Base-by-base conservation (phyloP, 2,329 filamentous ascomycete genomes). In the Calycina herbarum region DNA sequence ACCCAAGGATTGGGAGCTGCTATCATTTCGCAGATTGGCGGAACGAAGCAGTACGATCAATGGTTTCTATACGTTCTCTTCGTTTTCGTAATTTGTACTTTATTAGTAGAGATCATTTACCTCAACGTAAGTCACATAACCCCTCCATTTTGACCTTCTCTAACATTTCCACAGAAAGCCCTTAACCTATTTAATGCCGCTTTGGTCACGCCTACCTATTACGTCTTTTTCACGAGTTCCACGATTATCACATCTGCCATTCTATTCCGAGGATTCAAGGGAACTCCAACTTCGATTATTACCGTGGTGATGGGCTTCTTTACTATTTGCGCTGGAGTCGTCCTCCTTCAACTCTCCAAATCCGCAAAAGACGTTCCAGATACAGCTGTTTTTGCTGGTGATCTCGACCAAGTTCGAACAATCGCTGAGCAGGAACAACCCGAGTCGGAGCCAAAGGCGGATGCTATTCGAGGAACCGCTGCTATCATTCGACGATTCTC, bases 311-410 rank as follows among this genome's bases (percentile, higher is more conserved):
- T 96, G 81, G 95, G 95, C 0, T 99, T 99, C 79, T 80, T 99
- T 51, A 90, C 91, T 67, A 99, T 99, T 68, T 99, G 95, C 77
- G 85, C 93, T 0, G 95, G 95, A 0, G 95, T 98, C 5, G 89
- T 98, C 0, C 80, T 99, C 7, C 81, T 99, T 10, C 95, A 99
- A 76, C 86, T 99, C n/a, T 97, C 95, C 62, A 98, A 98, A 77
- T 97, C 94, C 0, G 92, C 95, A 72, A 99, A 98, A 76, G 94
- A 99, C 74, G 94, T 99, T 0, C 95, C 95, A 6, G 95, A 98
- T 76, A 84, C 93, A 0, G 93, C 94, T 38, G 89, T 99, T 48
- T 97, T 99, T 82, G 88, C 89, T 64, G 95, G 94, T 57, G 93
- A 98, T 74, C 84, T 99, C 61, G 91, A 98, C 74, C 94, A 99